Evolutionary conservation across 257 asterid species (phyloP).

Genomic region (Gentiana straminea): DNA sequence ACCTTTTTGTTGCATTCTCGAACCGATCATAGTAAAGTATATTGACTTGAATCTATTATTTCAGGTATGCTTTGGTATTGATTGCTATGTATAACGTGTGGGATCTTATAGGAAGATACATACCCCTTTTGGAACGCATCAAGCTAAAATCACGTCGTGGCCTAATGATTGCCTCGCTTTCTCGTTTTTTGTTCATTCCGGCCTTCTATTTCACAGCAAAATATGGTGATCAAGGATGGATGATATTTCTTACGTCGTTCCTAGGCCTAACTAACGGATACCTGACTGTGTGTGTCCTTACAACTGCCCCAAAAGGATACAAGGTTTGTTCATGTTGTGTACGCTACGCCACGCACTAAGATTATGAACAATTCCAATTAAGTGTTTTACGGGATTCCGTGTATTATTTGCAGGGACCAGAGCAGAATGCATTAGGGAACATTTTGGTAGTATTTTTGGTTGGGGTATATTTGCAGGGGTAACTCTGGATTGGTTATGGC

Average conservation of each 20-base stretch:
- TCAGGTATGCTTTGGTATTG: conserved; percentile 34
- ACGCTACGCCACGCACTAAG: too few species aligned
- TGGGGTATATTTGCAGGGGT: conserved; percentile 38
- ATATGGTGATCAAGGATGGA: conserved; percentile 41
- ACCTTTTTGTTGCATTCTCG: not conserved
- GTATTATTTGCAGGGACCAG: conserved; percentile 24
- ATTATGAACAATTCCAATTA: not conserved
- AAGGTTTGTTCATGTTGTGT: conserved; percentile 17
- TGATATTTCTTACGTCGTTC: conserved; percentile 27
- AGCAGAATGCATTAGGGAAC: conserved; percentile 33
- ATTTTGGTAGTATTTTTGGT: conserved; percentile 25
- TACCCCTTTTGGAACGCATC: conserved; percentile 23
- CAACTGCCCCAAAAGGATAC: conserved; percentile 36
- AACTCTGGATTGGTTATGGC: conserved; percentile 37
- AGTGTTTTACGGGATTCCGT: not conserved
- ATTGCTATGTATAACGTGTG: conserved; percentile 33
- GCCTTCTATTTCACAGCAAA: conserved; percentile 38
- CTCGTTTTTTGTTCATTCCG: conserved; percentile 21
- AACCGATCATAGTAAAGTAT: not conserved
- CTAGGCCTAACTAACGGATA: conserved; percentile 34
- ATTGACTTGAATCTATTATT: not conserved
- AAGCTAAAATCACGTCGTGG: conserved; percentile 29
- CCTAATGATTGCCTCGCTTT: conserved; percentile 12
- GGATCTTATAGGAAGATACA: conserved; percentile 40
- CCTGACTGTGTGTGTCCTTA: conserved; percentile 36